These are phyloP conservation scores for Acer yangbiense DNA, from an alignment of 345 rosid genomes.

Conservation along the genomic window DNA sequence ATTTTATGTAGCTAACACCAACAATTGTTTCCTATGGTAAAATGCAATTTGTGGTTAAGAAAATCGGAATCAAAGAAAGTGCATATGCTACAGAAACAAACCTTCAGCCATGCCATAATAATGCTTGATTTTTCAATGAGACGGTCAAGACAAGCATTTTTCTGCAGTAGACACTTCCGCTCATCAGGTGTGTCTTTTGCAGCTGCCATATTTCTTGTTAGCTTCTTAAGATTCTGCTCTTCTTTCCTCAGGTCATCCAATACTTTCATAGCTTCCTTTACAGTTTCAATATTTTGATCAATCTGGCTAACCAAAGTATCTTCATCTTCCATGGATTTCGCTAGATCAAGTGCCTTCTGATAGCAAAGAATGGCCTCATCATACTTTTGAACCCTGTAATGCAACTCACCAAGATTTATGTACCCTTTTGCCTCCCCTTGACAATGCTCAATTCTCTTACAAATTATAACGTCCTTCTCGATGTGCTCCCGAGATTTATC, in stretches of 20 bases:
- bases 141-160: constrained; percentile 62
- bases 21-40: neutral
- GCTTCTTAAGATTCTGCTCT: constrained; percentile 82
- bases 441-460: constrained; percentile 65
- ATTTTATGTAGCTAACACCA: neutral
- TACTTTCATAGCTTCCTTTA: constrained; percentile 65
- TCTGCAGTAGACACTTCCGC: constrained; percentile 66
- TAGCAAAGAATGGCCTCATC: constrained; percentile 76
- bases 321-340: constrained; percentile 95
- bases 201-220: constrained; percentile 48
- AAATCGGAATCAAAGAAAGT: neutral
- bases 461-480: constrained; percentile 77
- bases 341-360: constrained; percentile 70
- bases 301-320: constrained; percentile 66
- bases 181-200: constrained; percentile 67
- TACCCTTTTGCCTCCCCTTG: constrained; percentile 98
- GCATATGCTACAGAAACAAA: constrained; percentile 24
- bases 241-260: constrained; percentile 73
- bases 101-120: constrained; percentile 80
- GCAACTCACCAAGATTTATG: constrained; percentile 90
- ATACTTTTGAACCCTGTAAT: constrained; percentile 71
- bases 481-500: constrained; percentile 69
- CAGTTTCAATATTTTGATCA: constrained; percentile 59
- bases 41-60: neutral
- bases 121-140: constrained; percentile 79